phyloP scores from a whole-genome alignment of 345 rosid genomes.

The Citrus maxima region DNA sequence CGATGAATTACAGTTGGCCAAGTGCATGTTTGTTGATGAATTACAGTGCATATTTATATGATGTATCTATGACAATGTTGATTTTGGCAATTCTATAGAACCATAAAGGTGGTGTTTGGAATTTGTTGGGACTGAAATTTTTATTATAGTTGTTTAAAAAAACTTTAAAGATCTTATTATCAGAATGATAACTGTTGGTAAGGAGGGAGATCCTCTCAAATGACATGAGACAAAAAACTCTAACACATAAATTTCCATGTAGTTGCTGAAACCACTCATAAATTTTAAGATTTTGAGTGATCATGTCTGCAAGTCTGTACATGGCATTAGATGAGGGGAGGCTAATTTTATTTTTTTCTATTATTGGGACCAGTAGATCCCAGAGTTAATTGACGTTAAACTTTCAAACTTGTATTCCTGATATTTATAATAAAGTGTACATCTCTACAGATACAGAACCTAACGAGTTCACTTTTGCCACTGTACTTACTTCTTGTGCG shows the following conservation, averaged over 20 bases:
- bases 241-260: background rate
- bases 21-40: background rate
- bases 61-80: background rate
- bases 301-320: background rate
- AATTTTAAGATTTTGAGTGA: background rate
- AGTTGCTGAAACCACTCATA: background rate
- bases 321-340: background rate
- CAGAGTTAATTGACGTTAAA: background rate
- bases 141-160: background rate
- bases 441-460: constrained; percentile 58
- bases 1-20: background rate
- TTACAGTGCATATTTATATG: background rate
- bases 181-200: background rate
- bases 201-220: background rate
- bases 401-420: background rate
- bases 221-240: background rate
- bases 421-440: constrained; percentile 10
- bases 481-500: constrained; percentile 63
- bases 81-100: background rate
- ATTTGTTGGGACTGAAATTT: background rate
- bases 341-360: background rate
- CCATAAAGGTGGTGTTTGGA: background rate
- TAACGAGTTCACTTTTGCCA: constrained; percentile 75
- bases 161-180: background rate
- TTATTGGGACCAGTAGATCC: background rate